Percentiles rank a stretch among this genome's conserved stretches.
These are phyloP conservation scores for Teunomyces kruisii DNA, from an alignment of 805 yeast genomes.

Conservation along the genomic window DNA sequence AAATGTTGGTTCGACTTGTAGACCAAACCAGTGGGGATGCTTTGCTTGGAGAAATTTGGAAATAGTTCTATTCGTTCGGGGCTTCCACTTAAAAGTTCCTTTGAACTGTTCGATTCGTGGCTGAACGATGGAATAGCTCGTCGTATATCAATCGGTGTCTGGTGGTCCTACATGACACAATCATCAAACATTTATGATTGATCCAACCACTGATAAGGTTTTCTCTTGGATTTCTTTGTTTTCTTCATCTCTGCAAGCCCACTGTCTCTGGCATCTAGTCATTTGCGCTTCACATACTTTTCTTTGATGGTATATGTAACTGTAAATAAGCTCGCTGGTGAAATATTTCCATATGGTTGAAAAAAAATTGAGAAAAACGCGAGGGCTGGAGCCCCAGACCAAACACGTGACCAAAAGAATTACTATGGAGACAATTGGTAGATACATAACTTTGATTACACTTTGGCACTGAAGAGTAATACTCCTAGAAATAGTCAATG, in stretches of 20 bases:
- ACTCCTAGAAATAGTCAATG: no score
- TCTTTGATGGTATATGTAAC: slow-evolving; percentile 4
- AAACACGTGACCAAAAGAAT: neutral
- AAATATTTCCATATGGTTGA: slow-evolving; percentile 1
- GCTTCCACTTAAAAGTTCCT: no score
- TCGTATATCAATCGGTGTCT: no score
- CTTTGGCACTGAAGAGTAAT: no score
- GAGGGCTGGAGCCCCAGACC: slow-evolving; percentile 1
- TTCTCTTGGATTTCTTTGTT: neutral
- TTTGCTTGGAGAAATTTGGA: no score
- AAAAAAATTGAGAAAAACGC: neutral
- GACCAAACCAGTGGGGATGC: neutral
- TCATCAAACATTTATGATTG: neutral
- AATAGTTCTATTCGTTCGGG: no score
- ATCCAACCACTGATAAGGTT: no score
- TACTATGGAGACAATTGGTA: no score
- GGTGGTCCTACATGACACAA: no score
- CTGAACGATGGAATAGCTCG: no score
- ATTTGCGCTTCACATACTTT: slow-evolving; percentile 2
- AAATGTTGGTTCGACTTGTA: neutral
- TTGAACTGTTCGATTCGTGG: no score
- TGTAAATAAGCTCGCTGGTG: slow-evolving; percentile 4
- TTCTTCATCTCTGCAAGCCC: neutral
- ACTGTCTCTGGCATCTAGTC: neutral
- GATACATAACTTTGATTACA: no score